Conservation (phyloP, 306 rosid genomes). For the Prunus salicina region DNA sequence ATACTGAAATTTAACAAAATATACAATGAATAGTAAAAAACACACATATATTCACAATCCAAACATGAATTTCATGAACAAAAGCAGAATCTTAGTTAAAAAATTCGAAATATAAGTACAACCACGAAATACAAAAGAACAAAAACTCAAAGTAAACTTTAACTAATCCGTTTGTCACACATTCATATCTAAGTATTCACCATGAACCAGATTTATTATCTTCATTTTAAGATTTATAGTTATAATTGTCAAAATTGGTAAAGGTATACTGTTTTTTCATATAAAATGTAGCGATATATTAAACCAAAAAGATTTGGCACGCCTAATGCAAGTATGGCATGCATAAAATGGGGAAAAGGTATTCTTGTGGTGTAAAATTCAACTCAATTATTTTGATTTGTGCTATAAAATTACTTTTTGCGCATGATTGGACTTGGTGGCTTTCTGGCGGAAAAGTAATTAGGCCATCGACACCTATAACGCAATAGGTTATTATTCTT, state of each 20-base stretch:
- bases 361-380: neutral
- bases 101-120: too few relatives aligned
- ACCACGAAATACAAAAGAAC: too few relatives aligned
- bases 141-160: too few relatives aligned
- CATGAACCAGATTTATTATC: neutral
- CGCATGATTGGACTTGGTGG: neutral
- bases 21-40: too few relatives aligned
- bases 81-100: too few relatives aligned
- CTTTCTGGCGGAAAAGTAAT: neutral
- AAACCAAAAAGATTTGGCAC: neutral
- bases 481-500: neutral
- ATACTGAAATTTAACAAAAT: too few relatives aligned
- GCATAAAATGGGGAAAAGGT: neutral
- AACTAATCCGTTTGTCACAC: too few relatives aligned
- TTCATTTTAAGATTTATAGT: neutral
- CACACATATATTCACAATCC: too few relatives aligned
- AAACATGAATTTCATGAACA: too few relatives aligned
- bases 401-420: neutral
- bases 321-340: neutral
- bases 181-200: too few relatives aligned
- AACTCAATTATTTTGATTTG: slow-evolving; percentile 1
- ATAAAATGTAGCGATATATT: neutral
- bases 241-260: neutral
- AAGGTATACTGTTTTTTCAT: too few relatives aligned
- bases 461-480: neutral